Conservation (phyloP, 108 stramenopile species). For the Nitzschia putrida region DNA sequence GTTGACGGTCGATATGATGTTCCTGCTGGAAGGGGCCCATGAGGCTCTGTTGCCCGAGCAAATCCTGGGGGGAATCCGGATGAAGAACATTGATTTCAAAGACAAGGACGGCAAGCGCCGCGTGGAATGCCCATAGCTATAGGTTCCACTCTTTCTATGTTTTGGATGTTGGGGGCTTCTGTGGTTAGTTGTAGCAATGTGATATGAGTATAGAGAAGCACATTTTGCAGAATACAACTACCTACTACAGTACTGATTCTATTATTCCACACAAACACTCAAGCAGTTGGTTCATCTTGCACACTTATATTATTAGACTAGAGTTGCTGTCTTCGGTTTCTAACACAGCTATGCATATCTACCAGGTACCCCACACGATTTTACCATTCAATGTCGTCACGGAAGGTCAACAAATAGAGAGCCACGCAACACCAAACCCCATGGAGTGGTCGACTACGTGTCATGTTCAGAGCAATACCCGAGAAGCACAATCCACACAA, state of each 20-base stretch:
- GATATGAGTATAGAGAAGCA: too few species aligned
- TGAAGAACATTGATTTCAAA: slow-evolving; percentile 74
- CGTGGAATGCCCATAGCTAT: slow-evolving; percentile 10
- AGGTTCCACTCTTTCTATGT: too few species aligned
- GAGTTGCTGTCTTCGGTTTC: too few species aligned
- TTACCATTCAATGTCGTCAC: slow-evolving; percentile 30
- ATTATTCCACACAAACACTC: too few species aligned
- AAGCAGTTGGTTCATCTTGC: too few species aligned
- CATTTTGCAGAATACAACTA: too few species aligned
- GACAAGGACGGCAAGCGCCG: slow-evolving; percentile 41
- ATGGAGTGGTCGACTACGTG: slow-evolving; percentile 37
- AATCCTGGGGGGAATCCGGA: slow-evolving; percentile 69
- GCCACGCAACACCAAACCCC: slow-evolving; percentile 30
- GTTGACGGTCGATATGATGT: slow-evolving; percentile 89
- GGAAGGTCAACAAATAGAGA: slow-evolving; percentile 29
- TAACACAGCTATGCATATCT: too few species aligned
- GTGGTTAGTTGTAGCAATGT: too few species aligned
- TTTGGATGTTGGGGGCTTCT: too few species aligned
- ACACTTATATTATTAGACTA: too few species aligned
- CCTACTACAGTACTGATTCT: too few species aligned
- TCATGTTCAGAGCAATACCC: slow-evolving; percentile 39
- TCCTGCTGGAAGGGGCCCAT: slow-evolving; percentile 80
- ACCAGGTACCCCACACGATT: too few species aligned
- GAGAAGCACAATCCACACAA: slow-evolving; percentile 24
- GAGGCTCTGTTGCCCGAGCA: slow-evolving; percentile 85